Evolutionary conservation across 2,329 filamentous ascomycete genomes (phyloP), one percentile per base, ranked within the genome.

Genomic region (Phialemoniopsis sp.): DNA sequence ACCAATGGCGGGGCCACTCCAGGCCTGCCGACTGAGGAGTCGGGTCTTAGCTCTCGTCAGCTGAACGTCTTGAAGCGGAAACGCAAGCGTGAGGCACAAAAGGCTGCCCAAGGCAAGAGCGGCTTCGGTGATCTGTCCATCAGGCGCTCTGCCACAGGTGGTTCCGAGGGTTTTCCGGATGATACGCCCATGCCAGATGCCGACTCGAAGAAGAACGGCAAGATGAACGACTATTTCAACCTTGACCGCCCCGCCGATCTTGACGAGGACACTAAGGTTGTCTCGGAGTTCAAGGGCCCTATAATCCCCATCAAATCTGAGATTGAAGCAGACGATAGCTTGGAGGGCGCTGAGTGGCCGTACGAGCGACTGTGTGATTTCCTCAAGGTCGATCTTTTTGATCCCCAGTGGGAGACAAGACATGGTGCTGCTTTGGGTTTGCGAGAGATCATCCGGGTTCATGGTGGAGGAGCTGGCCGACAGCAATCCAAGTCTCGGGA

Each of bases 361-460:
- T 96, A 88, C 54, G 90, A 96, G 54, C 82, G 89, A 38, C 78
- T 98, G 29, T 96, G 89, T 59, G 93, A 97, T 45, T 93, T 96
- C 53, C 76, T 98, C 42, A 91, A 88, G 54, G 76, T 97, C 28
- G 93, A 98, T 57, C 73, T 98, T 2, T 97, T 98, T 52, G 91
- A 98, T 56, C 72, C 86, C 3, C 83, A 85, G 35, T 98, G 93
- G 94, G 93, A 98, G 62, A 89, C 90, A 8, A 85, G 93, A 13
- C 93, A 98, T 59, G 93, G 93, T 53, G 93, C 94, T 40, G 90
- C 93, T 13, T 93, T 98, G 84, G 93, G 89, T 10, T 70, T 98
- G 29, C 80, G 93, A 54, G 93, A 98, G 62, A 81, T 98, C 14
- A 74, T 96, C 37, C 82, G 91, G 45, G 86, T 89, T n/a, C 93